Evolutionary conservation across 2,329 filamentous ascomycete species (phyloP), one percentile per base, ranked within the genome.

Genomic region (Aspergillus sp.): DNA sequence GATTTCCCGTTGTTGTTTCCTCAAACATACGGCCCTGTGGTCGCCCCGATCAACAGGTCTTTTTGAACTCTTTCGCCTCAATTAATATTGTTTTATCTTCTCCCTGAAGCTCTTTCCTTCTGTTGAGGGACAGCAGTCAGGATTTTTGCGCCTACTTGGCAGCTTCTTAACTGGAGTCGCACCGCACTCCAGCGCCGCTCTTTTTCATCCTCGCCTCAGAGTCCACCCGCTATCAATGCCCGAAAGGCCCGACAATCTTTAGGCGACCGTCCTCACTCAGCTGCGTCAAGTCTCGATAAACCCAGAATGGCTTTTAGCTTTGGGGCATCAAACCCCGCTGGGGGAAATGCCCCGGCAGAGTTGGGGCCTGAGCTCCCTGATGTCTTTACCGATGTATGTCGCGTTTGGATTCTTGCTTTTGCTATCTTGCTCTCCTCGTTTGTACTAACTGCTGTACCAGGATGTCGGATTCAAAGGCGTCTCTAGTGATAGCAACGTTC

Each of bases 401-500:
- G 37, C 40, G 48, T 42, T 49, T 40, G n/a, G 29, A 38, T 45
- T 44, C 34, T 11, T 29, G 40, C 50, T 32, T 28, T 26, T 19
- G 19, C 8, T 33, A 10, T 19, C 2, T 36, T 30, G 33, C n/a
- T 11, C 6, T 33, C 3, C 11, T 13, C 37, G 11, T 19, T 35
- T 33, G 2, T 34, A 34, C 51, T 58, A 46, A 58, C 28, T 36
- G 7, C 4, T 11, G 7, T 5, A 43, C n/a, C 47, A 79, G 87
- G 78, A 79, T 53, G 73, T 98, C 39, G 89, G 88, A 5, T 97
- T 98, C 68, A 79, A 86, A 53, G 81, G 86, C 40, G 71, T 95
- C 36, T 82, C 84, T 43, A 85, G 88, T 58, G 88, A 95, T 58
- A 81, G 85, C 46, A 95, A 91, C 68, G 70, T 97, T 54, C 86